Percentiles rank a stretch among this genome's conserved stretches.
Conservation (phyloP, 495 filamentous ascomycete species). For the Hypoxylon fragiforme region DNA sequence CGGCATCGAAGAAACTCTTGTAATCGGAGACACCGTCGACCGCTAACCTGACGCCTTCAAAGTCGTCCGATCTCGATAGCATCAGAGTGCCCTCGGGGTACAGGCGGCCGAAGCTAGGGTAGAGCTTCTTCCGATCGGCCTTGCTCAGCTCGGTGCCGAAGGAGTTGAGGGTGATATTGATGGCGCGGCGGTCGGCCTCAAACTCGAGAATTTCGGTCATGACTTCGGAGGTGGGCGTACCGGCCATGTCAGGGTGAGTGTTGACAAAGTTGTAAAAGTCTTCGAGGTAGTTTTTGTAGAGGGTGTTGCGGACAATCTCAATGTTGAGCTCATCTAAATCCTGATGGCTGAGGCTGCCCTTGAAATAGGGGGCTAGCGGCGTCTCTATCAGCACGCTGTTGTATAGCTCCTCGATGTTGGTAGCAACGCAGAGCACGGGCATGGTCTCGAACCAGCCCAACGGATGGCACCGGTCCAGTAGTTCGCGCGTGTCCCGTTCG, state of each 20-base stretch:
- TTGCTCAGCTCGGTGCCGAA: constrained; percentile 97
- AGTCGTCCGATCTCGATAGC: constrained; percentile 92
- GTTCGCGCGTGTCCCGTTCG: constrained; percentile 94
- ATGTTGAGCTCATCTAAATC: constrained; percentile 99
- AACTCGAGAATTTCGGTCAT: constrained; percentile 96
- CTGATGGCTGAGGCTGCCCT: constrained; percentile 88
- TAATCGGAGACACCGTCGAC: constrained; percentile 91
- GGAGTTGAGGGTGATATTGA: constrained; percentile 99
- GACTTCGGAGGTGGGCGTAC: constrained; percentile 87
- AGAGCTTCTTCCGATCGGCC: constrained; percentile 91
- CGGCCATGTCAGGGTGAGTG: constrained; percentile 77
- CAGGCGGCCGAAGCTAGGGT: constrained; percentile 85
- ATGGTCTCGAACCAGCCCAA: constrained; percentile 99
- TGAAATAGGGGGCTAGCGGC: constrained; percentile 94
- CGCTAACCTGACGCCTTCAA: constrained; percentile 88
- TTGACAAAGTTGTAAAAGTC: constrained; percentile 94
- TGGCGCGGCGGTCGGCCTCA: constrained; percentile 92
- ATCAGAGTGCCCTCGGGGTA: constrained; percentile 94
- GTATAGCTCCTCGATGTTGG: constrained; percentile 97
- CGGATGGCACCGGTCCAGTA: constrained; percentile 94
- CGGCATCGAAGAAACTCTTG: constrained; percentile 91
- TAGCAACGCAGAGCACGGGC: constrained; percentile 95
- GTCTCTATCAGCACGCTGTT: constrained; percentile 97
- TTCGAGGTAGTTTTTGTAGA: constrained; percentile 99
- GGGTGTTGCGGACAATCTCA: constrained; percentile 96